Evolutionary conservation across 148 eudicot species (phyloP).

Genomic region (Rhododendron griersonianum): DNA sequence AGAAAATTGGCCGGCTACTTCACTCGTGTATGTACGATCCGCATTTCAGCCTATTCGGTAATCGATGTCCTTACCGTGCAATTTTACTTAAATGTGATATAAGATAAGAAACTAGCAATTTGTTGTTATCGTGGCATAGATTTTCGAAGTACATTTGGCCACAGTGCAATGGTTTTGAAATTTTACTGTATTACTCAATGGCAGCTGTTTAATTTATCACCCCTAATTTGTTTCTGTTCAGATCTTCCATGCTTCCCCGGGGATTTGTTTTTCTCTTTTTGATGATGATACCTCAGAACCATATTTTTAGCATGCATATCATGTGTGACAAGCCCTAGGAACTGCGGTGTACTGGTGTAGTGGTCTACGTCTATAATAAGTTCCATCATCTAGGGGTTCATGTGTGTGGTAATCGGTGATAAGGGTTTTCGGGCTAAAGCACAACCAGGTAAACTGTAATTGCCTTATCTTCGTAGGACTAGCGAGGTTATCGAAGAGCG

Average conservation of each 20-base stretch:
- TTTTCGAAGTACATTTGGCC: not conserved
- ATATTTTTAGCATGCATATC: not conserved
- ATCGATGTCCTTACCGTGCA: not conserved
- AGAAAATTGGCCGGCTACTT: not conserved
- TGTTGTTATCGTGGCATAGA: not conserved
- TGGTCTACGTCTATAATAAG: not conserved
- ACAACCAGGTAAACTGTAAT: not conserved
- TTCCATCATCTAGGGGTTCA: not conserved
- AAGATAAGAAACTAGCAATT: slow-evolving; percentile 6
- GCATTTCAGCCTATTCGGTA: slow-evolving; percentile 3
- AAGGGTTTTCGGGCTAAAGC: not conserved
- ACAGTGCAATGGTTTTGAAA: not conserved
- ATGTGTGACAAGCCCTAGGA: not conserved
- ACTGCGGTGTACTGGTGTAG: not conserved
- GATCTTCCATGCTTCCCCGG: not conserved
- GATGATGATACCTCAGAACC: not conserved
- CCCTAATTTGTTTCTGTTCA: not conserved
- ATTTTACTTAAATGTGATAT: slow-evolving; percentile 4
- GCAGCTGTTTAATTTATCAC: not conserved
- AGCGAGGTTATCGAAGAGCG: not conserved
- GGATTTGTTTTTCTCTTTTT: not conserved
- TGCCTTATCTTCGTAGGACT: not conserved
- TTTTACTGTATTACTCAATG: not conserved
- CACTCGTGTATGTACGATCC: not conserved
- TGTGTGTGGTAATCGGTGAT: not conserved